Conservation (phyloP, 306 rosid species). For the Medicago lupulina region DNA sequence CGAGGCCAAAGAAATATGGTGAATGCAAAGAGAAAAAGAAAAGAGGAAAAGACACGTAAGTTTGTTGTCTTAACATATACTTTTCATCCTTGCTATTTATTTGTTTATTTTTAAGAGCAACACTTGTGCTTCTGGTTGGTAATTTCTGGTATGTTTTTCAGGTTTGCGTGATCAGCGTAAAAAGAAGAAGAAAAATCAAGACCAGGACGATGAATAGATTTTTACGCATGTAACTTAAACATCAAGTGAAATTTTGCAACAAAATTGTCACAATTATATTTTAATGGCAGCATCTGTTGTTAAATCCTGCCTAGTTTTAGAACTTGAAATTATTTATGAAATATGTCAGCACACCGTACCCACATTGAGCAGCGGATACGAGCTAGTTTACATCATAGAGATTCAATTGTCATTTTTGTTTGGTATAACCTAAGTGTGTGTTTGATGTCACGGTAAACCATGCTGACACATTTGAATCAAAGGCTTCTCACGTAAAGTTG, state of each 20-base stretch:
- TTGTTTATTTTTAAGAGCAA: not conserved
- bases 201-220: slow-evolving; percentile 44
- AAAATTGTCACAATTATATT: slow-evolving; percentile 24
- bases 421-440: not conserved
- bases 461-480: not conserved
- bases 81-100: slow-evolving; percentile 8
- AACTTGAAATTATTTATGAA: slow-evolving; percentile 12
- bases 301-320: slow-evolving; percentile 30
- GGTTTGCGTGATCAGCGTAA: slow-evolving; percentile 79
- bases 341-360: not conserved
- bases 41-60: slow-evolving; percentile 82
- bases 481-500: not conserved
- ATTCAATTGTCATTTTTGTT: not conserved
- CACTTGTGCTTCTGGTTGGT: slow-evolving; percentile 1
- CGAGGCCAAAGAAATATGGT: slow-evolving; percentile 60
- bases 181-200: slow-evolving; percentile 62
- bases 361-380: too few relatives aligned
- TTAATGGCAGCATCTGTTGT: slow-evolving; percentile 21
- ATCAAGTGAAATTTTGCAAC: slow-evolving; percentile 23
- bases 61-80: not conserved
- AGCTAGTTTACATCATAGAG: not conserved
- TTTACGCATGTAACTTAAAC: slow-evolving; percentile 9
- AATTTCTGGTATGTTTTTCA: slow-evolving; percentile 41
- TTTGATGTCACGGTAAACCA: not conserved
- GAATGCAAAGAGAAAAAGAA: slow-evolving; percentile 68